Base-by-base conservation (phyloP, 495 filamentous ascomycete species). In the Annulohypoxylon nitens region DNA sequence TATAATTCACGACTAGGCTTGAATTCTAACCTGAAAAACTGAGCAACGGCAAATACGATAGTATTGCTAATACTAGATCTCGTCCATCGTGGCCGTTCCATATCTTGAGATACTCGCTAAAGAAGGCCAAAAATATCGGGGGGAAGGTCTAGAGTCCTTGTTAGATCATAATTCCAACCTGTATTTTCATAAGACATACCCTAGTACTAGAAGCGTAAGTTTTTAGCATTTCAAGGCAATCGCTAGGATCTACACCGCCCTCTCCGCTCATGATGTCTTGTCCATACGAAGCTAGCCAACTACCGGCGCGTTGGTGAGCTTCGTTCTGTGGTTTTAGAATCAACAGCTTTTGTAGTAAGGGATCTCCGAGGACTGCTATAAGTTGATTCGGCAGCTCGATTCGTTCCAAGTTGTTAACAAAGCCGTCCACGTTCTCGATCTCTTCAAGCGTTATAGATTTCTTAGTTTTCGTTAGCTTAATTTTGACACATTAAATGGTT, bases 381-480 rank as follows among this genome's bases (percentile, higher is more conserved):
- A 96, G 84, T 78, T 97, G 93, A 63, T 90, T 93, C 4, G 93
- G 93, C 39, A 93, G 80, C 74, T 95, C 92, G 37, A 97, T 90
- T 70, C 86, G 90, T 67, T 97, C 93, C 7, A 97, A 78, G 51
- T 89, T 93, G 18, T 88, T 86, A 14, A 94, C 89, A 72, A 97
- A 92, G 67, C 90, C 86, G 18, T 91, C 83, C 20, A 91, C 87
- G 69, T 85, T 88, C 64, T 93, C 91, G 45, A 97, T 86, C 70
- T 96, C 93, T 75, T 97, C 94, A 6, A 97, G 79, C 0, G 93
- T 92, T 36, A 91, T 81, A 0, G 90, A 89, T 26, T 82, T 78
- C 88, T 91, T 75, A 74, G 75, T 50, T 47, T 39, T 54, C 36
- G 34, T 73, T 58, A 76, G 71, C 23, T 66, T 58, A 63, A 20